phyloP scores from a whole-genome alignment of 495 filamentous ascomycete species.

The Xylaria grammica region DNA sequence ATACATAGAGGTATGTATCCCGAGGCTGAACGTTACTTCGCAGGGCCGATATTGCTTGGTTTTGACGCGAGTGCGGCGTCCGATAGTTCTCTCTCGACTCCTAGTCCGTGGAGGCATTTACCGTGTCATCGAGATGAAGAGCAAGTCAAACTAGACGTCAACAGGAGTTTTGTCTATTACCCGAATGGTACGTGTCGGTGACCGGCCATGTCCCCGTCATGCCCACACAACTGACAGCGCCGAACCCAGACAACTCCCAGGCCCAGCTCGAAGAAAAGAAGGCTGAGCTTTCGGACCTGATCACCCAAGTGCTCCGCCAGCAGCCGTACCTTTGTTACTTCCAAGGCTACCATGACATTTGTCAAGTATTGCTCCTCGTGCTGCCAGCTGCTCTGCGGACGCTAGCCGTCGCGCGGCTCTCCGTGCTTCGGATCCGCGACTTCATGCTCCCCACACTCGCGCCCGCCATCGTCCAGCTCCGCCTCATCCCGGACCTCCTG shows the following conservation, averaged over 20 bases:
- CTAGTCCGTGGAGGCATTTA: slow-evolving; percentile 57
- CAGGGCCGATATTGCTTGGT: slow-evolving; percentile 84
- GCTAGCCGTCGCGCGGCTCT: slow-evolving; percentile 74
- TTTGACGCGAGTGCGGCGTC: slow-evolving; percentile 37
- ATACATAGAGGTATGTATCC: background rate
- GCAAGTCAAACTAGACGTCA: slow-evolving; percentile 88
- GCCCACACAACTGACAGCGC: slow-evolving; percentile 18
- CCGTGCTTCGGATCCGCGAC: slow-evolving; percentile 87
- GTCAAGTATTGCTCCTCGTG: slow-evolving; percentile 91
- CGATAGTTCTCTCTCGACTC: slow-evolving; percentile 26
- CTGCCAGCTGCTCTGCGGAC: slow-evolving; percentile 58
- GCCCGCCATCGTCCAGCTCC: slow-evolving; percentile 80
- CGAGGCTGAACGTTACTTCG: background rate
- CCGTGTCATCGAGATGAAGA: slow-evolving; percentile 80
- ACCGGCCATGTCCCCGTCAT: slow-evolving; percentile 23
- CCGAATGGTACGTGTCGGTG: slow-evolving; percentile 66
- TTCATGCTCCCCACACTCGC: slow-evolving; percentile 95
- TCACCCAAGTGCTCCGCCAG: slow-evolving; percentile 73
- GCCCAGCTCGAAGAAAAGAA: slow-evolving; percentile 69
- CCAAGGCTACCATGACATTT: slow-evolving; percentile 98
- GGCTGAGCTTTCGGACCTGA: slow-evolving; percentile 72
- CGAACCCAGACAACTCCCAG: slow-evolving; percentile 51
- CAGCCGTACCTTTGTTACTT: slow-evolving; percentile 93
- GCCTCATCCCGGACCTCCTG: slow-evolving; percentile 82
- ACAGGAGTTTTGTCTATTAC: slow-evolving; percentile 97